Conservation (phyloP, 2,329 filamentous ascomycete species). For the Ophiocordyceps sinensis region DNA sequence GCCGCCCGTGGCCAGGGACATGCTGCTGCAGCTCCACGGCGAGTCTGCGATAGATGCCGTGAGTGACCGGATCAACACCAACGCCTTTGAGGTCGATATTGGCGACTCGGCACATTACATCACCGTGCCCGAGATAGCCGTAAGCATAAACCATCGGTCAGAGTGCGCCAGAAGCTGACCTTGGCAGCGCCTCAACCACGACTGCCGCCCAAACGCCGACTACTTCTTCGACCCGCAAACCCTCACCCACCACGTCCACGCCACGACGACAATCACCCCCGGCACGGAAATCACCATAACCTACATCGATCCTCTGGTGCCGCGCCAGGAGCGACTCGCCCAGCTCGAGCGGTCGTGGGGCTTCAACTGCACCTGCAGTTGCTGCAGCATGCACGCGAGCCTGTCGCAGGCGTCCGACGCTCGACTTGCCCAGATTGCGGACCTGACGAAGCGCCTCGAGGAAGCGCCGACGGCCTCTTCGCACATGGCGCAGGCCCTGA, state of each 20-base stretch:
- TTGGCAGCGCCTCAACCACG: constrained; percentile 26
- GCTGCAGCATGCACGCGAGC: constrained; percentile 16
- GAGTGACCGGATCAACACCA: constrained; percentile 3
- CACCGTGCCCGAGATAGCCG: constrained; percentile 6
- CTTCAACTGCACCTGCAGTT: constrained; percentile 24
- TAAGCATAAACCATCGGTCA: neutral
- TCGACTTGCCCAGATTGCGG: constrained; percentile 19
- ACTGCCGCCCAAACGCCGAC: constrained; percentile 29
- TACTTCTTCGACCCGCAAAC: constrained; percentile 25
- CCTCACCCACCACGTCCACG: constrained; percentile 23
- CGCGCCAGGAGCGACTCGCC: constrained; percentile 10
- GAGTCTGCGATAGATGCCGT: constrained; percentile 4
- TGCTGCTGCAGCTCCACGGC: neutral
- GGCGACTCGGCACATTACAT: neutral
- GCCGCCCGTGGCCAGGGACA: neutral
- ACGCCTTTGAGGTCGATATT: constrained; percentile 4
- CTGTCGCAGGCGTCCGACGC: constrained; percentile 19
- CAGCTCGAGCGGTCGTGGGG: constrained; percentile 19
- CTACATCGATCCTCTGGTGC: constrained; percentile 20
- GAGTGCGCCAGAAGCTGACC: neutral
- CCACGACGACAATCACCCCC: constrained; percentile 21
- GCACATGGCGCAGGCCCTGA: constrained; percentile 23
- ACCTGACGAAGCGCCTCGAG: neutral
- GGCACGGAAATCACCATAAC: constrained; percentile 29
- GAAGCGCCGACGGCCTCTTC: constrained; percentile 9